Base-by-base conservation (phyloP, 139 green algal species). In the Chlamydomonas incerta region DNA sequence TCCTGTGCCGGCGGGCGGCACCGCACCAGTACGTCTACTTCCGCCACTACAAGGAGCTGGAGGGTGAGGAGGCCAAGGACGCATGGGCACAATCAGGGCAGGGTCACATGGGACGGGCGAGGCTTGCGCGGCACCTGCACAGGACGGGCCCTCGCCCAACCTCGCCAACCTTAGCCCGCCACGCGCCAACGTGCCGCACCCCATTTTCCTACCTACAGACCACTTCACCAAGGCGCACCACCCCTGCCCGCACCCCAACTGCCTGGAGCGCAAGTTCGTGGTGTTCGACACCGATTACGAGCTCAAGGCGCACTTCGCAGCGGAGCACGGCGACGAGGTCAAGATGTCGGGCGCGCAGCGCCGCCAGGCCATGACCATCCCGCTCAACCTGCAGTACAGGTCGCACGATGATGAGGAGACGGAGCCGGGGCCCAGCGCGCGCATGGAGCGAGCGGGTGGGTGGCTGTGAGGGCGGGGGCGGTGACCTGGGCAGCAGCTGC, bases 11-110 rank as follows among this genome's bases (percentile, higher is more conserved):
- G 29, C 87, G 94, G 20, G 83, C 76, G 26, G 69, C 87, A 17
- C 97, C 97, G 10, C 71, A 94, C 65, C 91, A 93, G 62, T 96
- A 97, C 79, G 92, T 97, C 2, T 99, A 99, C 91, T 99, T 96
- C 92, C 72, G 89, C 11, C 93, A 99, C 89, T 98, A 98, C 72
- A 63, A 83, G 2, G 74, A 71, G 15, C 55, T 21, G 41, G 41
- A 50, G 41, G 41, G 41, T 50, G 41, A 50, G 41, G 41, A 50
- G 41, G 41, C 41, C n/a, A n/a, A n/a, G n/a, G n/a, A n/a, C n/a
- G n/a, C n/a, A n/a, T n/a, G n/a, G n/a, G n/a, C n/a, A n/a, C n/a
- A n/a, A n/a, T n/a, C n/a, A n/a, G n/a, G n/a, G n/a, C n/a, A n/a
- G n/a, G n/a, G n/a, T n/a, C n/a, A n/a, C n/a, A n/a, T n/a, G n/a